These are phyloP conservation scores for Sicyos baderoa DNA, from an alignment of 306 rosid species.

Conservation along the genomic window DNA sequence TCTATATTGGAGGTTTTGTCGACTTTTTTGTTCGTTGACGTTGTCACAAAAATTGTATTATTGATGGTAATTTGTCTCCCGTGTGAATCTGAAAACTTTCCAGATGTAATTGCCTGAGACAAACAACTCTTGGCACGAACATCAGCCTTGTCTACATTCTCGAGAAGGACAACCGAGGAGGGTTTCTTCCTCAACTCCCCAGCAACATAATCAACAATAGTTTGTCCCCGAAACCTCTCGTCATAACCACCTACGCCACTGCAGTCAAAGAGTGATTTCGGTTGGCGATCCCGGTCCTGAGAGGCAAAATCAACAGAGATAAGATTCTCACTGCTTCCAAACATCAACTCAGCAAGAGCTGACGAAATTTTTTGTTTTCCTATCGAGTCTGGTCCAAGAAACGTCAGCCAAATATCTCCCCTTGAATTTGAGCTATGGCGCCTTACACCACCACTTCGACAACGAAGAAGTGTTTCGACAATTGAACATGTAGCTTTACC, in stretches of 20 bases:
- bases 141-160: slow-evolving; percentile 68
- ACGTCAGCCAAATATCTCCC: slow-evolving; percentile 71
- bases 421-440: slow-evolving; percentile 33
- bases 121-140: slow-evolving; percentile 52
- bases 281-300: slow-evolving; percentile 28
- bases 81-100: slow-evolving; percentile 57
- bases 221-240: slow-evolving; percentile 55
- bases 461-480: slow-evolving; percentile 37
- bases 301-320: slow-evolving; percentile 55
- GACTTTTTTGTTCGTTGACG: slow-evolving; percentile 30
- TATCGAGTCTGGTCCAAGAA: slow-evolving; percentile 69
- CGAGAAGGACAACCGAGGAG: slow-evolving; percentile 56
- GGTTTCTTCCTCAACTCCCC: slow-evolving; percentile 68
- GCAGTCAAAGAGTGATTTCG: slow-evolving; percentile 35
- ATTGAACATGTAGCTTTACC: slow-evolving; percentile 58
- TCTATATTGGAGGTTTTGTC: slow-evolving; percentile 11
- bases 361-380: slow-evolving; percentile 69
- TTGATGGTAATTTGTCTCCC: slow-evolving; percentile 72
- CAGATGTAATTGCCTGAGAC: slow-evolving; percentile 58
- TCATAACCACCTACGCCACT: slow-evolving; percentile 35
- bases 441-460: slow-evolving; percentile 45
- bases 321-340: slow-evolving; percentile 45
- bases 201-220: slow-evolving; percentile 55
- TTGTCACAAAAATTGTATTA: slow-evolving; percentile 43
- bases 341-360: slow-evolving; percentile 58